A percentile compares a stretch with the other conserved stretches of the same genome.
These are phyloP conservation scores for Dillenia turbinata DNA, from an alignment of 164 flowering plant species.

Conservation along the genomic window DNA sequence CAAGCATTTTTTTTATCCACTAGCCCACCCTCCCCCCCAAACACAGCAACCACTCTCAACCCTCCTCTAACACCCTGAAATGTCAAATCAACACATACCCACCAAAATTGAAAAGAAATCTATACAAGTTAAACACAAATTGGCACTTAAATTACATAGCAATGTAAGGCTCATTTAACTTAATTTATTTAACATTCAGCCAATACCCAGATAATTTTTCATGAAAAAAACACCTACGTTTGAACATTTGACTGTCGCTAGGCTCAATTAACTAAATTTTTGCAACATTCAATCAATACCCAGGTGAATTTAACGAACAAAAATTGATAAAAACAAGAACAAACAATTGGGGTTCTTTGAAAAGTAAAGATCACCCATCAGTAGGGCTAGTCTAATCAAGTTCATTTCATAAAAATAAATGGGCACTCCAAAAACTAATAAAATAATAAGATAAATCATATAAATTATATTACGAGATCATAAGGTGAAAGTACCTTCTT, in stretches of 20 bases:
- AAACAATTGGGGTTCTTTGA: background rate
- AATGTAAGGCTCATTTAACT: background rate
- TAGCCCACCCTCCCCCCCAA: conserved; percentile 62
- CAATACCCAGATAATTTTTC: background rate
- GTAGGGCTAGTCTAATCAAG: background rate
- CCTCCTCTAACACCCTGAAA: conserved; percentile 56
- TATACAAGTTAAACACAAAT: background rate
- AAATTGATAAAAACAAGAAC: background rate
- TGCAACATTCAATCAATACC: background rate
- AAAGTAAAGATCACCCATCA: no score
- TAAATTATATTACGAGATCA: background rate
- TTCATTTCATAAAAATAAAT: background rate
- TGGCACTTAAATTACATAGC: no score
- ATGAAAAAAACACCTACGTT: no score
- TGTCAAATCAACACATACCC: background rate
- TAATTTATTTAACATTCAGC: background rate
- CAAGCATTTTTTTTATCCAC: conserved; percentile 63
- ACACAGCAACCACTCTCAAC: conserved; percentile 64
- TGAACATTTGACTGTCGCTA: no score
- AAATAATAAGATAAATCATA: no score
- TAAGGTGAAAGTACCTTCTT: conserved; percentile 41
- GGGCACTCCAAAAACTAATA: background rate
- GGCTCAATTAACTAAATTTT: background rate
- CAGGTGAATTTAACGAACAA: background rate
- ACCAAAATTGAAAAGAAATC: background rate